phyloP scores from a whole-genome alignment of 1,284 basidiomycete species.

The Coniferiporia sulphurascens region DNA sequence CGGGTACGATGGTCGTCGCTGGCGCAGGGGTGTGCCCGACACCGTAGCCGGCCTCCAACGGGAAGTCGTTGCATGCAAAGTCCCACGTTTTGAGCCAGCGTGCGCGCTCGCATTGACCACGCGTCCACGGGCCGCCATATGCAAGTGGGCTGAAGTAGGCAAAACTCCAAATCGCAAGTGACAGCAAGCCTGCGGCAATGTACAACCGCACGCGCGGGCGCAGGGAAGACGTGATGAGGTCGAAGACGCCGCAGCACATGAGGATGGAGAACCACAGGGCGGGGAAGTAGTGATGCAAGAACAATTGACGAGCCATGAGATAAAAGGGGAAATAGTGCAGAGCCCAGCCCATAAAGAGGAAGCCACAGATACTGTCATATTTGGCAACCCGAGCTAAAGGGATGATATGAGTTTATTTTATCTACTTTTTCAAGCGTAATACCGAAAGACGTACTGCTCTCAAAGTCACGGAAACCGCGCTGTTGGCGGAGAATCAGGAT shows the following conservation, averaged over 20 bases:
- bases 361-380: slow-evolving; percentile 88
- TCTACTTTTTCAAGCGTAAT: neutral
- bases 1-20: neutral
- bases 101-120: slow-evolving; percentile 67
- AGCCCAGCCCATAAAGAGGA: slow-evolving; percentile 92
- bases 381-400: slow-evolving; percentile 77
- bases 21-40: neutral
- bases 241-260: slow-evolving; percentile 75
- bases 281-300: slow-evolving; percentile 96
- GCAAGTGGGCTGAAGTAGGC: slow-evolving; percentile 76
- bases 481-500: slow-evolving; percentile 86
- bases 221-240: slow-evolving; percentile 77
- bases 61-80: slow-evolving; percentile 78
- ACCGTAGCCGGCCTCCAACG: slow-evolving; percentile 32
- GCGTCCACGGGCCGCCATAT: slow-evolving; percentile 90
- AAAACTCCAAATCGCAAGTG: slow-evolving; percentile 78
- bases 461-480: slow-evolving; percentile 87
- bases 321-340: slow-evolving; percentile 96
- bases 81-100: slow-evolving; percentile 95
- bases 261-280: slow-evolving; percentile 94
- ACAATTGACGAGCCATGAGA: slow-evolving; percentile 93
- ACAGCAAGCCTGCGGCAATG: slow-evolving; percentile 67
- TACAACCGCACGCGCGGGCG: slow-evolving; percentile 76
- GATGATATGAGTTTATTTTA: slow-evolving; percentile 1
- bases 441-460: slow-evolving; percentile 63